Evolutionary conservation across 805 yeast species (phyloP), one percentile per base, ranked within the genome.

Genomic region (Millerozyma miso): DNA sequence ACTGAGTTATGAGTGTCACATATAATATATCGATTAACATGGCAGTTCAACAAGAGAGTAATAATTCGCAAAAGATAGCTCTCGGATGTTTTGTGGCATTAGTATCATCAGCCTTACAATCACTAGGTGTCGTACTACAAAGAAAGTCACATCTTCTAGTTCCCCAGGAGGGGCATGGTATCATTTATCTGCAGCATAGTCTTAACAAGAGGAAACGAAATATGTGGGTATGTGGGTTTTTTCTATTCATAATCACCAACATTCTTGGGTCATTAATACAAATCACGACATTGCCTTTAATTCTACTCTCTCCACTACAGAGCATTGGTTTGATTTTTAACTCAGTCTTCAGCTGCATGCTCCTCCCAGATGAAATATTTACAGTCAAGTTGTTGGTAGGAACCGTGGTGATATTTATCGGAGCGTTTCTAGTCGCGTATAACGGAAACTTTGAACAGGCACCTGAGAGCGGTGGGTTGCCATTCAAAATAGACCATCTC

Each of bases 251-350:
- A 19, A 55, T 77, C 3, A 80, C 95, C 33, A 89, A 88, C 52
- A 65, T 89, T 1, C 65, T 88, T 33, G 97, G 97, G 1, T 83
- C 93, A 2, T 70, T 85, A 15, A 83, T 88, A 19, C 97, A 89
- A 63, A 80, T 89, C 32, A 79, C 93, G 1, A 84, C 96, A 2
- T 67, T 88, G 34, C 97, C 97, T 1, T 67, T 89, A 46, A 83
- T 88, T 35, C 74, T 89, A 2, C 61, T 88, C 44, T 81, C 89
- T 18, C 96, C 96, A 0, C 64, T 88, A 42, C 96, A 88, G 58
- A 88, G 95, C 19, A 79, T 83, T 18, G 96, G 96, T 0, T 71
- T 89, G n/a, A 89, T 88, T 2, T 88, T 89, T 71, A 89, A 89
- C 61, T 79, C 93, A 0, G 60, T 86, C 1, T 77, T 69, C 35